Evolutionary conservation across 2,329 filamentous ascomycete species (phyloP).

Genomic region (Karstenula rhodostoma): DNA sequence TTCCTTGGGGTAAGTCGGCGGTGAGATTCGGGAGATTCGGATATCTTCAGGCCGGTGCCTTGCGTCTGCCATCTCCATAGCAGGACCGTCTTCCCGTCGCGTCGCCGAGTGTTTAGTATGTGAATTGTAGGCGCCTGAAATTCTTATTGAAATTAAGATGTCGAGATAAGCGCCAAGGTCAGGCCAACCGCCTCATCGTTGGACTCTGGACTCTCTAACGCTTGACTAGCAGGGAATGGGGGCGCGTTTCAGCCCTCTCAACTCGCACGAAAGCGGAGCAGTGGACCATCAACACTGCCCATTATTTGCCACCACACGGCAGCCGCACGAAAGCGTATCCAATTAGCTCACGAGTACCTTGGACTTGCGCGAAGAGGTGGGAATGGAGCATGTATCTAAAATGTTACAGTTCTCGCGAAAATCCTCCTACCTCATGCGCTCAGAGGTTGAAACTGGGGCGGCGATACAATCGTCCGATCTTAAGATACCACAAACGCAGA

Average conservation of each 20-base stretch:
- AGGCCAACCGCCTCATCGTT: neutral
- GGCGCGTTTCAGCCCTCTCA: constrained; percentile 6
- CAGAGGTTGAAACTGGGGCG: too few species aligned
- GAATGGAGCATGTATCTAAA: too few species aligned
- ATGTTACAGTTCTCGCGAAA: too few species aligned
- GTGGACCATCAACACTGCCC: neutral
- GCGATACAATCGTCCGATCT: too few species aligned
- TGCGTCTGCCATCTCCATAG: neutral
- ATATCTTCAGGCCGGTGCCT: neutral
- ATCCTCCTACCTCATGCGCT: too few species aligned
- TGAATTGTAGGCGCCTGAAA: neutral
- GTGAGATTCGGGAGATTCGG: neutral
- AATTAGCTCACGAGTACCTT: neutral
- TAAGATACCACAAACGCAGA: too few species aligned
- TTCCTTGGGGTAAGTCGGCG: neutral
- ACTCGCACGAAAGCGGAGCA: neutral
- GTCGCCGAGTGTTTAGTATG: neutral
- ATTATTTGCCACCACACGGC: neutral
- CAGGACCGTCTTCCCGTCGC: neutral
- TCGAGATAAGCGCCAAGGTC: neutral
- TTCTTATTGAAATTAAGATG: neutral
- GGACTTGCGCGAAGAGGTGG: too few species aligned
- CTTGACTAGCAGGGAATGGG: constrained; percentile 1
- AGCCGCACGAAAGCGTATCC: neutral
- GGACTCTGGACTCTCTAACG: neutral